Percentiles rank a stretch among this genome's conserved stretches.
These are phyloP conservation scores for Kodamaea kaohsiungensis DNA, from an alignment of 805 yeast genomes.

Conservation along the genomic window DNA sequence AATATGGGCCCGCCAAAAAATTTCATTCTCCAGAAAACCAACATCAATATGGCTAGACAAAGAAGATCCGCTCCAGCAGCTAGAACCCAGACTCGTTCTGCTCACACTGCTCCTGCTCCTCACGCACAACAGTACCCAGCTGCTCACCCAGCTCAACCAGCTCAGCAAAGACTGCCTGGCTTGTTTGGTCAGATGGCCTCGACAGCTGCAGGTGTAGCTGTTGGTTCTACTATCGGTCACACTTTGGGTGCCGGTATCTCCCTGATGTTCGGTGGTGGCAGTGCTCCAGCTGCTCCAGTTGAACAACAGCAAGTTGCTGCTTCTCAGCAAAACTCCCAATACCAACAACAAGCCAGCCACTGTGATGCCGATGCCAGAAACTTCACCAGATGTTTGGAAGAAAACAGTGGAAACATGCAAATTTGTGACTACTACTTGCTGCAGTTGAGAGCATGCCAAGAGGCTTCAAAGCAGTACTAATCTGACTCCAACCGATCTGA, in stretches of 20 bases:
- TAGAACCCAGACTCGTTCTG: slow-evolving; percentile 61
- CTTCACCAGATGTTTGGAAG: slow-evolving; percentile 94
- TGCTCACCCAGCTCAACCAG: slow-evolving; percentile 48
- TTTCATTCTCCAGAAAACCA: not conserved
- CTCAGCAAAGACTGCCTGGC: slow-evolving; percentile 67
- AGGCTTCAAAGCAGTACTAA: slow-evolving; percentile 82
- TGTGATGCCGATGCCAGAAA: slow-evolving; percentile 95
- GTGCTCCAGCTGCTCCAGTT: slow-evolving; percentile 49
- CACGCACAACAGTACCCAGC: slow-evolving; percentile 30
- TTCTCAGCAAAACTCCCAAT: slow-evolving; percentile 37
- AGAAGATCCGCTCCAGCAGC: slow-evolving; percentile 53
- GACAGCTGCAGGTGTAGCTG: slow-evolving; percentile 99
- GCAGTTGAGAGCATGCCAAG: slow-evolving; percentile 96
- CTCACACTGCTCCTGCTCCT: slow-evolving; percentile 70
- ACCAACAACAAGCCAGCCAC: slow-evolving; percentile 47
- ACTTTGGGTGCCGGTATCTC: slow-evolving; percentile 94
- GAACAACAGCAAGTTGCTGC: slow-evolving; percentile 49
- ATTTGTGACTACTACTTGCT: slow-evolving; percentile 96
- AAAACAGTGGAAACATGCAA: slow-evolving; percentile 93
- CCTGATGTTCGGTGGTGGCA: slow-evolving; percentile 81
- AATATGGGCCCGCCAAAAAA: slow-evolving; percentile 2
- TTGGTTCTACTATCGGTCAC: slow-evolving; percentile 97
- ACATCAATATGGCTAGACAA: slow-evolving; percentile 47
- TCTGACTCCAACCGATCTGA: not conserved
- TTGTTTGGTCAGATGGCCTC: slow-evolving; percentile 96